Conservation (phyloP, 345 rosid genomes). For the Citropsis articulata region DNA sequence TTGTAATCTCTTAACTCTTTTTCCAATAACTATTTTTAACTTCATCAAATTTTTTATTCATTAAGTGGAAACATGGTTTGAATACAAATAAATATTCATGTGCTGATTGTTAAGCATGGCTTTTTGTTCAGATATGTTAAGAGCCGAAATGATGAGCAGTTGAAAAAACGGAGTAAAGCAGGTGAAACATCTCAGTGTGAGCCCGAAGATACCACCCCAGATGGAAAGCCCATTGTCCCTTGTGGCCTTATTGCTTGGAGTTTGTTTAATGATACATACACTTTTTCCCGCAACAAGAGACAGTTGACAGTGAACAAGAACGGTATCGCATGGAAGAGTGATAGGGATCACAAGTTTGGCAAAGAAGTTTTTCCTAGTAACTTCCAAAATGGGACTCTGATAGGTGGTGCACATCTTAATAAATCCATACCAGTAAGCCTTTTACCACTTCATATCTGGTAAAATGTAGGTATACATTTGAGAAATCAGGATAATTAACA, state of each 20-base stretch:
- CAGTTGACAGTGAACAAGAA: constrained; percentile 57
- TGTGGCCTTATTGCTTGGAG: constrained; percentile 99
- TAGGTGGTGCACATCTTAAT: constrained; percentile 54
- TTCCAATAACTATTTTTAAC: neutral
- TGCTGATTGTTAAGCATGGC: constrained; percentile 12
- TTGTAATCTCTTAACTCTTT: neutral
- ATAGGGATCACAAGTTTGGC: constrained; percentile 88
- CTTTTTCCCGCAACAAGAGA: constrained; percentile 43
- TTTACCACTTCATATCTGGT: neutral
- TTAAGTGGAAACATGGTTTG: constrained; percentile 11
- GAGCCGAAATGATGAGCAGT: constrained; percentile 79
- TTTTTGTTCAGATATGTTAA: constrained; percentile 76
- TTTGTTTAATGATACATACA: constrained; percentile 87
- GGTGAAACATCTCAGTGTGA: constrained; percentile 47
- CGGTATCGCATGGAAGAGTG: constrained; percentile 93
- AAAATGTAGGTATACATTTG: neutral
- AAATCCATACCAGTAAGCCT: constrained; percentile 58
- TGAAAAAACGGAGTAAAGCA: constrained; percentile 37
- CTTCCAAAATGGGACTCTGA: constrained; percentile 65
- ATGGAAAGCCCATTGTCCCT: constrained; percentile 61
- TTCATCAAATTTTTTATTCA: neutral
- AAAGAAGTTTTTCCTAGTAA: constrained; percentile 71
- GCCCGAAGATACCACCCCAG: constrained; percentile 51
- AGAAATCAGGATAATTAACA: neutral
- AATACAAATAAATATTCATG: neutral